Evolutionary conservation across 345 rosid species (phyloP).

Genomic region (Diplotaxis tenuifolia): DNA sequence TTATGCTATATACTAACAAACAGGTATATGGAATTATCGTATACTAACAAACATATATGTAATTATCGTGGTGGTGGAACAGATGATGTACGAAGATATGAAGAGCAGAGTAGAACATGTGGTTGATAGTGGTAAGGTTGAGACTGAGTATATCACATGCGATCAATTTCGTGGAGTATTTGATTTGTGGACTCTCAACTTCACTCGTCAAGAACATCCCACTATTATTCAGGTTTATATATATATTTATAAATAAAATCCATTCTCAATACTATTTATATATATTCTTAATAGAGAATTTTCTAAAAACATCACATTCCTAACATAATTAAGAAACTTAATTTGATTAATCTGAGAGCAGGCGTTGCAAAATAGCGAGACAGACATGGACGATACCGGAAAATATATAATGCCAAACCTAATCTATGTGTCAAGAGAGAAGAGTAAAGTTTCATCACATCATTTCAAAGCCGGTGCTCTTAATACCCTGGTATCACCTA

Average conservation of each 20-base stretch:
- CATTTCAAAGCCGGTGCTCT: too few relatives aligned
- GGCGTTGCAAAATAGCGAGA: constrained; percentile 49
- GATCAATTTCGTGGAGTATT: constrained; percentile 35
- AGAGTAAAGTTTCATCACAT: too few relatives aligned
- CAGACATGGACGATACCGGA: constrained; percentile 41
- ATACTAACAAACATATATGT: too few relatives aligned
- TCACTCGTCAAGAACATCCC: constrained; percentile 62
- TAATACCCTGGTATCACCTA: constrained; percentile 51
- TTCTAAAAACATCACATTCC: background rate
- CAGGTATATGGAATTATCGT: background rate
- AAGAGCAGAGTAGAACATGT: constrained; percentile 49
- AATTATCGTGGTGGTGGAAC: background rate
- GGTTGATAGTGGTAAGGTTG: constrained; percentile 47
- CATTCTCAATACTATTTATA: too few relatives aligned
- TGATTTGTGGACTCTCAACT: constrained; percentile 43
- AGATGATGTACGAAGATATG: constrained; percentile 64
- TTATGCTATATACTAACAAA: background rate
- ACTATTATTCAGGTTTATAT: constrained; percentile 64
- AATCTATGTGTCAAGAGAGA: constrained; percentile 65
- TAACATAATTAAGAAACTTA: background rate
- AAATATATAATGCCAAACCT: constrained; percentile 51
- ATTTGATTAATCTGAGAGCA: constrained; percentile 12
- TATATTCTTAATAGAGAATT: too few relatives aligned
- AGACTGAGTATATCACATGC: constrained; percentile 22
- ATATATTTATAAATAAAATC: too few relatives aligned